Conservation (phyloP, 768 basidiomycete genomes). For the Podaxis mareebaensis region DNA sequence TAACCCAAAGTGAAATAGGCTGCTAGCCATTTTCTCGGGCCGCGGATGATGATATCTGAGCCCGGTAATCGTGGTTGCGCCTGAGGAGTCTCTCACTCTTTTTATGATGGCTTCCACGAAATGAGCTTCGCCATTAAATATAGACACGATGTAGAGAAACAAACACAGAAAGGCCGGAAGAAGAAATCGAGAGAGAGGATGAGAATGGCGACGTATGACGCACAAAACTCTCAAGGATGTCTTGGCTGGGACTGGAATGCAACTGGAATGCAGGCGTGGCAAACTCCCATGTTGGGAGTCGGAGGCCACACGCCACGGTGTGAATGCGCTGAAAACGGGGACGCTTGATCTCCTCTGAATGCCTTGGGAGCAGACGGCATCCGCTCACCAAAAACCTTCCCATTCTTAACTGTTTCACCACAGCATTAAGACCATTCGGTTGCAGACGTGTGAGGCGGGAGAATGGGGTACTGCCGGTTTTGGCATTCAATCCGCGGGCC, state of each 20-base stretch:
- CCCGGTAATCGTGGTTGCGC: slow-evolving; percentile 17
- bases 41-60: not conserved
- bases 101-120: slow-evolving; percentile 15
- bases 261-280: slow-evolving; percentile 19
- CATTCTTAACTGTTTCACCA: slow-evolving; percentile 10
- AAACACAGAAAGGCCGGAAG: not conserved
- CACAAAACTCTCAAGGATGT: slow-evolving; percentile 11
- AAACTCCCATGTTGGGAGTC: slow-evolving; percentile 16
- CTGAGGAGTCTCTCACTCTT: slow-evolving; percentile 15
- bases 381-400: slow-evolving; percentile 4
- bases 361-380: slow-evolving; percentile 7
- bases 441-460: slow-evolving; percentile 14
- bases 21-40: slow-evolving; percentile 19
- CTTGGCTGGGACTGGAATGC: slow-evolving; percentile 10
- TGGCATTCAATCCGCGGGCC: slow-evolving; percentile 15
- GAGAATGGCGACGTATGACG: slow-evolving; percentile 11
- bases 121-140: slow-evolving; percentile 3
- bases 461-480: slow-evolving; percentile 15
- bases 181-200: slow-evolving; percentile 9
- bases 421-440: slow-evolving; percentile 11
- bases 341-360: not conserved
- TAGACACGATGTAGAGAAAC: slow-evolving; percentile 12
- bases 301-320: slow-evolving; percentile 23
- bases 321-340: slow-evolving; percentile 12
- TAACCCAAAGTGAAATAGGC: slow-evolving; percentile 21